These are phyloP conservation scores for Lactarius hatsudake DNA, from an alignment of 768 basidiomycete species.

Conservation along the genomic window DNA sequence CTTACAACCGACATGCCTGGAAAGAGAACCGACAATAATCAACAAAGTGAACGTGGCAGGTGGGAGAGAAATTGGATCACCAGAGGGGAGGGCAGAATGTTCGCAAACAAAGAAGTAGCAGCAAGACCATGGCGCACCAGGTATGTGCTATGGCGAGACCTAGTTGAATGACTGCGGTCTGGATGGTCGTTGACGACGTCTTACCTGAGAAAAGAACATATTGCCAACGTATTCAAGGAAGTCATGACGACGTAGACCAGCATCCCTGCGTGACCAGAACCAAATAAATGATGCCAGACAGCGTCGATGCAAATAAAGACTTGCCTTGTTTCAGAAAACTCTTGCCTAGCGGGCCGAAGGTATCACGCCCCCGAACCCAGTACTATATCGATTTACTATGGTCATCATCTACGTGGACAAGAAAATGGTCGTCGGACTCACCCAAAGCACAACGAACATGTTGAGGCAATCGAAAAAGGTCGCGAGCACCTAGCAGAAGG, in stretches of 20 bases:
- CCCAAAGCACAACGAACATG: slow-evolving; percentile 15
- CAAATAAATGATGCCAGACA: neutral
- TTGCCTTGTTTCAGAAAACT: slow-evolving; percentile 26
- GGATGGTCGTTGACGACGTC: neutral
- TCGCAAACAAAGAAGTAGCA: slow-evolving; percentile 9
- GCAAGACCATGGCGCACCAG: neutral
- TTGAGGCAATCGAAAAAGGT: slow-evolving; percentile 19
- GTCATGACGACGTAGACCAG: slow-evolving; percentile 25
- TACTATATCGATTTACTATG: slow-evolving; percentile 3
- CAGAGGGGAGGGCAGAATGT: slow-evolving; percentile 22
- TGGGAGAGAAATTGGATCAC: slow-evolving; percentile 1
- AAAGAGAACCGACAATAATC: neutral
- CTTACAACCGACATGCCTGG: slow-evolving; percentile 24
- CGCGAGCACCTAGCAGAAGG: slow-evolving; percentile 4
- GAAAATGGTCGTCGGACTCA: neutral
- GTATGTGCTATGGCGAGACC: slow-evolving; percentile 3
- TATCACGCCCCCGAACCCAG: slow-evolving; percentile 16
- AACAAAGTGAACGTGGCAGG: neutral
- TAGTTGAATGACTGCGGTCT: neutral
- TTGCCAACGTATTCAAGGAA: slow-evolving; percentile 19
- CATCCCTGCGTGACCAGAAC: slow-evolving; percentile 16
- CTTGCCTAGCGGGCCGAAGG: slow-evolving; percentile 18
- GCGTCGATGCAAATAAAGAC: slow-evolving; percentile 1
- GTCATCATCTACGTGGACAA: neutral
- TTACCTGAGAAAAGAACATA: slow-evolving; percentile 18